Percentiles rank a stretch among this genome's conserved stretches.
phyloP scores from a whole-genome alignment of 202 grass and related monocot genomes.

The Hordeum pubiflorum region DNA sequence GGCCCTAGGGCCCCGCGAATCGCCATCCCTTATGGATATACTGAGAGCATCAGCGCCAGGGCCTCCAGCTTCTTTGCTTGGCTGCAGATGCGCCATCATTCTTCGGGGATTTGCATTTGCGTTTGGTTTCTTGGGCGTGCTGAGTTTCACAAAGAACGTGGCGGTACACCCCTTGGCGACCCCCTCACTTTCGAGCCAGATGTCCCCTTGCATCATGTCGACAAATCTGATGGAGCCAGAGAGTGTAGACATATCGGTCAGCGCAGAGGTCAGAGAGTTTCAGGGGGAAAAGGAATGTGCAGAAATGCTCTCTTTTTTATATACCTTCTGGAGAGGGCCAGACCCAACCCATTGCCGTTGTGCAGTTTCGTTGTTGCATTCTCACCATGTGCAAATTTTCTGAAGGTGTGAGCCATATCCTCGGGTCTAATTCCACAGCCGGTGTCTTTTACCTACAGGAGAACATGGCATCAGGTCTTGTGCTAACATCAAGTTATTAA shows the following conservation, averaged over 20 bases:
- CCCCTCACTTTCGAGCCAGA: conserved; percentile 80
- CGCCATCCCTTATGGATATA: background rate
- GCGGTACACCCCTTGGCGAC: conserved; percentile 50
- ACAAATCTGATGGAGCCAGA: conserved; percentile 51
- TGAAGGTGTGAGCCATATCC: conserved; percentile 59
- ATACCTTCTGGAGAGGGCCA: conserved; percentile 90
- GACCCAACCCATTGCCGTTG: conserved; percentile 48
- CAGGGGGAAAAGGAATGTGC: background rate
- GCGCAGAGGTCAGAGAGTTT: background rate
- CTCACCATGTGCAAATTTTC: conserved; percentile 43
- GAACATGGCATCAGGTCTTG: conserved; percentile 1
- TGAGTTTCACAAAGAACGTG: conserved; percentile 58
- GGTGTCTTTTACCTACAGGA: conserved; percentile 73
- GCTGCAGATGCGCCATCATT: background rate
- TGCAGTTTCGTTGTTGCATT: conserved; percentile 11
- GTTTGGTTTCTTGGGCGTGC: conserved; percentile 37
- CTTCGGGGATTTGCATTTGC: conserved; percentile 19
- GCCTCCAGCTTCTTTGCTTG: conserved; percentile 5
- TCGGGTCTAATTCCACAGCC: conserved; percentile 70
- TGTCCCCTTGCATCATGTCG: conserved; percentile 67
- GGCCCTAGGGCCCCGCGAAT: background rate
- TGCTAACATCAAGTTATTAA: background rate
- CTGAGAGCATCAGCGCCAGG: background rate
- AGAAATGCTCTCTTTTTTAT: conserved; percentile 1
- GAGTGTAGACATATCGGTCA: background rate